A percentile compares a stretch with the other conserved stretches of the same genome.
Conservation (phyloP, 768 basidiomycete species). For the Trametes maxima region DNA sequence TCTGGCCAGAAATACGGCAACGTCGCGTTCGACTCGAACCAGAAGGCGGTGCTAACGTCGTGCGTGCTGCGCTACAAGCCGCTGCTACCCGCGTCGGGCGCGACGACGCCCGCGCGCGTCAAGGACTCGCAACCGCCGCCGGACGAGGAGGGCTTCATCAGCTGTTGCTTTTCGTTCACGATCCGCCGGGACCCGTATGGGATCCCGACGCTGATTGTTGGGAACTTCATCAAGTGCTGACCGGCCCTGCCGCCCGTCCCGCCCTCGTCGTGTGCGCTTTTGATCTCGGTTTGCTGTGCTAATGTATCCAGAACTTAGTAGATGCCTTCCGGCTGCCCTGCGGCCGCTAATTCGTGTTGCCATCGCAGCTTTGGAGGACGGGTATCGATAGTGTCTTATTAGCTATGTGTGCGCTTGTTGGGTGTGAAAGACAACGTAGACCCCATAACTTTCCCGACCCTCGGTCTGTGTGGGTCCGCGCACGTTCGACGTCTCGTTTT, state of each 20-base stretch:
- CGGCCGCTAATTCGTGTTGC: neutral
- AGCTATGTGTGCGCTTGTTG: neutral
- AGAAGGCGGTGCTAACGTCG: conserved; percentile 92
- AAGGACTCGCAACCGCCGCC: conserved; percentile 37
- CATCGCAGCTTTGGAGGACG: neutral
- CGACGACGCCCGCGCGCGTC: conserved; percentile 35
- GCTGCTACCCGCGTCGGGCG: conserved; percentile 45
- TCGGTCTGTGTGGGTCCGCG: too few relatives aligned
- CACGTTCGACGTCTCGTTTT: too few relatives aligned
- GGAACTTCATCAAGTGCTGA: conserved; percentile 76
- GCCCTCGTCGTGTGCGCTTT: neutral
- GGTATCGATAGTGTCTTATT: neutral
- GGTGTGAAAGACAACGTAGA: too few relatives aligned
- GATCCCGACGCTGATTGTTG: conserved; percentile 89
- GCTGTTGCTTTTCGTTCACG: conserved; percentile 90
- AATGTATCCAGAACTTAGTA: neutral
- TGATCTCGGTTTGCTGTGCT: conserved; percentile 3
- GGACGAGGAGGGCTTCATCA: conserved; percentile 75
- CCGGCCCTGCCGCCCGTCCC: neutral
- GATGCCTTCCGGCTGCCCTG: neutral
- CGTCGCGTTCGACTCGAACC: conserved; percentile 88
- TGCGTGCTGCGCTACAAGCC: conserved; percentile 87
- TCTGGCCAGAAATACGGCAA: conserved; percentile 83
- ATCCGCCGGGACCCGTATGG: conserved; percentile 84
- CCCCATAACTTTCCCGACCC: too few relatives aligned